Evolutionary conservation across 2,329 filamentous ascomycete genomes (phyloP).

Genomic region (Scorias spongiosa): DNA sequence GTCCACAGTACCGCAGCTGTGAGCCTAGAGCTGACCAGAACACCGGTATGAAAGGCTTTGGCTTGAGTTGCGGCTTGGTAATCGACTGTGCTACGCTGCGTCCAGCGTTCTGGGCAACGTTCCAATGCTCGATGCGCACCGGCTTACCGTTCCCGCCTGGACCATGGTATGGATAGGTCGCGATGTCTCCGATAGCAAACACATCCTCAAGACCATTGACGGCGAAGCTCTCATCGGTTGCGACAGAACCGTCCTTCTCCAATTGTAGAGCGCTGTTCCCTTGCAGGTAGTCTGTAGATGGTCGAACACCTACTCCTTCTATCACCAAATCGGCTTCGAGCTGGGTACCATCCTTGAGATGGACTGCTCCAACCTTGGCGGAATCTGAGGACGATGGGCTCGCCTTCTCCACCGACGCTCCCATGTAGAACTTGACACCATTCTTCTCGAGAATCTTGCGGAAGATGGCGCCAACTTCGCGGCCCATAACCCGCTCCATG

Average conservation of each 20-base stretch:
- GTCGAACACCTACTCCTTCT: slow-evolving; percentile 75
- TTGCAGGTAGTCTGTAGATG: slow-evolving; percentile 69
- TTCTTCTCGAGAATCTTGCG: slow-evolving; percentile 66
- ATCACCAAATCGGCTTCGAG: slow-evolving; percentile 83
- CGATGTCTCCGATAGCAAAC: slow-evolving; percentile 89
- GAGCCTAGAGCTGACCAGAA: slow-evolving; percentile 92
- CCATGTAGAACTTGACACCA: slow-evolving; percentile 78
- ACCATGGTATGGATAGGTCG: slow-evolving; percentile 84
- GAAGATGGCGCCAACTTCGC: slow-evolving; percentile 65
- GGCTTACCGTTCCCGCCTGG: slow-evolving; percentile 61
- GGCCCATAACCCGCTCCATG: slow-evolving; percentile 73
- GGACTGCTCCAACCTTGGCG: slow-evolving; percentile 62
- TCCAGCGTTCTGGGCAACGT: slow-evolving; percentile 88
- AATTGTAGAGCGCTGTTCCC: slow-evolving; percentile 55
- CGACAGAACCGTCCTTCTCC: slow-evolving; percentile 71
- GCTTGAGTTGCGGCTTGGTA: slow-evolving; percentile 42
- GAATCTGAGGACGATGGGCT: slow-evolving; percentile 52
- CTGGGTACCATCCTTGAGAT: slow-evolving; percentile 70
- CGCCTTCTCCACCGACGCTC: slow-evolving; percentile 68
- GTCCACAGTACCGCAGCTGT: slow-evolving; percentile 87
- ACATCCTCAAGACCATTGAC: slow-evolving; percentile 66
- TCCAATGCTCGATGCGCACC: slow-evolving; percentile 93
- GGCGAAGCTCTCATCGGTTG: slow-evolving; percentile 64
- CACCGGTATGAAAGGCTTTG: slow-evolving; percentile 71
- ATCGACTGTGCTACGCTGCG: slow-evolving; percentile 68